Base-by-base conservation (phyloP, 2,329 filamentous ascomycete genomes). In the Diplodia intermedia region DNA sequence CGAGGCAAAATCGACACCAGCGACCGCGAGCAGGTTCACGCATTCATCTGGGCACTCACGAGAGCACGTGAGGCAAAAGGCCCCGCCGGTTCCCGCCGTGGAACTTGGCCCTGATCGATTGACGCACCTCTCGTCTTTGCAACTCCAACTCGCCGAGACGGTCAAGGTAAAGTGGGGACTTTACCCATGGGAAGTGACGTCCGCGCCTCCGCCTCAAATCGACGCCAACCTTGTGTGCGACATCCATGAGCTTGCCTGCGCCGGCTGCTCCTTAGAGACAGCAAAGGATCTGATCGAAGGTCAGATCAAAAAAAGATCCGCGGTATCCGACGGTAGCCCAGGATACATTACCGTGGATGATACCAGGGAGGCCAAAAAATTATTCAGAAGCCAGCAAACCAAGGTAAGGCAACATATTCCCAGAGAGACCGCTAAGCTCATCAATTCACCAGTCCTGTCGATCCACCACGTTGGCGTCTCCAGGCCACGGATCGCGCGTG, bases 1-100 rank as follows among this genome's bases (percentile, higher is more conserved):
- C 60, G 60, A 63, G 31, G 29, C 38, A 38, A 63, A 20, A 15
- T 63, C 60, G 20, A 63, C 60, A 20, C 60, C 60, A 52, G 31
- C 26, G 12, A 26, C 8, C 18, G 14, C 31, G n/a, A 62, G 9
- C 26, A 33, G 31, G 6, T n/a, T 26, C 15, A 14, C 60, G 20
- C 33, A 26, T 26, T 20, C n/a, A 26, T n/a, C 43, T n/a, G 18
- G 31, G 29, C 8, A 7, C 43, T 23, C 18, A 15, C 47, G 23
- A 14, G 47, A 52, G n/a, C 60, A 53, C 60, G 60, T 63, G 47
- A 63, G 40, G 60, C 15, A 15, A 38, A 20, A 4, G 1, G 18
- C 47, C 6, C 40, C 31, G 7, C 23, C 43, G 60, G 18, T 43
- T 23, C 29, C 29, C 15, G 47, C 9, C 11, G 36, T 26, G 15